Conservation (phyloP, 2,329 filamentous ascomycete species). For the Ascochyta clinopodiicola region DNA sequence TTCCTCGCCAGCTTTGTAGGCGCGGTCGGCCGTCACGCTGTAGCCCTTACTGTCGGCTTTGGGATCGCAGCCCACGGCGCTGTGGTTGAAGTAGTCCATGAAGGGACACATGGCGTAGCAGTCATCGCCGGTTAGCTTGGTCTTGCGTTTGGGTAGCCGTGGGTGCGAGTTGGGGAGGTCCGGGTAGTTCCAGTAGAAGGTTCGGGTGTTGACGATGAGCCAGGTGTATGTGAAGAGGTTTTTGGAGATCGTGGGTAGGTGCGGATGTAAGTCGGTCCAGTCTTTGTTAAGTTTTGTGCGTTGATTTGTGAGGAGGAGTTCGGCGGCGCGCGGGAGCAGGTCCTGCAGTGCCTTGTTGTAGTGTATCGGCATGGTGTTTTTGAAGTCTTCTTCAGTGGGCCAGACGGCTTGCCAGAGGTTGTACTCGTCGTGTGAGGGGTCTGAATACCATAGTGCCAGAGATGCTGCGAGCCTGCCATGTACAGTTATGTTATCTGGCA, state of each 20-base stretch:
- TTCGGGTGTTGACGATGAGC: slow-evolving; percentile 66
- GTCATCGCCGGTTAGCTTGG: slow-evolving; percentile 56
- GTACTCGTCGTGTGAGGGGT: slow-evolving; percentile 52
- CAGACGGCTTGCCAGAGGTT: slow-evolving; percentile 70
- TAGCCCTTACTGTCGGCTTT: slow-evolving; percentile 60
- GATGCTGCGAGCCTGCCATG: slow-evolving; percentile 77
- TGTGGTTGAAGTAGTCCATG: slow-evolving; percentile 73
- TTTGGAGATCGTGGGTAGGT: slow-evolving; percentile 54
- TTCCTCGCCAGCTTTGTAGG: slow-evolving; percentile 66
- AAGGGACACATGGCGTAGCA: slow-evolving; percentile 74
- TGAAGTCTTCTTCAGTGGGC: slow-evolving; percentile 68
- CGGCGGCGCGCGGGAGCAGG: slow-evolving; percentile 47
- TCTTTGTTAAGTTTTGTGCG: slow-evolving; percentile 59
- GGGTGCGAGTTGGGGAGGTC: slow-evolving; percentile 49
- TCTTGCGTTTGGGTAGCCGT: slow-evolving; percentile 51
- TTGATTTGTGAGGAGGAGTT: slow-evolving; percentile 62
- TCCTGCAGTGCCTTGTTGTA: slow-evolving; percentile 56
- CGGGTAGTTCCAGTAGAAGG: slow-evolving; percentile 63
- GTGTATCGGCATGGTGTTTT: slow-evolving; percentile 62
- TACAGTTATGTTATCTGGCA: slow-evolving; percentile 64
- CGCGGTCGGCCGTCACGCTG: slow-evolving; percentile 59
- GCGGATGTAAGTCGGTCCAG: slow-evolving; percentile 54
- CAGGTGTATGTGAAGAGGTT: slow-evolving; percentile 62
- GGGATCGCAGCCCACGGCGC: slow-evolving; percentile 58
- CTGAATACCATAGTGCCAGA: slow-evolving; percentile 58